phyloP scores from a whole-genome alignment of 2,329 filamentous ascomycete species.

The Biscogniauxia marginata region DNA sequence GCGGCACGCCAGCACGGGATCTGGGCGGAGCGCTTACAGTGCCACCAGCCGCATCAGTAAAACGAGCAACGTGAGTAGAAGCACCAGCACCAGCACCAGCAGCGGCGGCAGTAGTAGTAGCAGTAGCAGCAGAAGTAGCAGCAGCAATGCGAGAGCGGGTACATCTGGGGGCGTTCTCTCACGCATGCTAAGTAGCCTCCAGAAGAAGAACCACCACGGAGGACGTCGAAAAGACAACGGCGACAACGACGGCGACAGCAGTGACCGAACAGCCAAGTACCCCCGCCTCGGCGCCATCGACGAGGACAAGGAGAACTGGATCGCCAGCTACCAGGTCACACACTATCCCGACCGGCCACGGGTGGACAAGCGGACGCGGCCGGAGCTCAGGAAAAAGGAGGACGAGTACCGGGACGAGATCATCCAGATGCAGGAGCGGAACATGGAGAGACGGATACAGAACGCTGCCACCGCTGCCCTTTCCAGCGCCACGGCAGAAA shows the following conservation, averaged over 20 bases:
- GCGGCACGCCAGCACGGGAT: not conserved
- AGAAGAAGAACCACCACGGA: not conserved
- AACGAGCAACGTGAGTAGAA: not conserved
- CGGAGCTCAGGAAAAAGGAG: constrained; percentile 4
- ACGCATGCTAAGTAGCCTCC: not conserved
- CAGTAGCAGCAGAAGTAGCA: not conserved
- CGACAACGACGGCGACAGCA: not conserved
- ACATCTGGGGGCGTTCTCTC: not conserved
- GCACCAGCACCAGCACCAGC: not conserved
- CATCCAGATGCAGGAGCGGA: constrained; percentile 12
- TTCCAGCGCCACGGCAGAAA: not conserved
- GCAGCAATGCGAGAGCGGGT: not conserved
- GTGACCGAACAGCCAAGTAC: not conserved
- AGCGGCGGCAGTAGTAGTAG: not conserved
- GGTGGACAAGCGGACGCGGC: constrained; percentile 8
- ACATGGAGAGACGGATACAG: not conserved
- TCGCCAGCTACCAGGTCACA: constrained; percentile 10
- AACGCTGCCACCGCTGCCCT: not conserved
- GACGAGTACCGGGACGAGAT: constrained; percentile 10
- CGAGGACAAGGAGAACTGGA: constrained; percentile 9
- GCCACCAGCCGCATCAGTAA: not conserved
- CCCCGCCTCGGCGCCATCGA: not conserved
- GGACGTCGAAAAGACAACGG: not conserved
- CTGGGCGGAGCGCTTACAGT: not conserved
- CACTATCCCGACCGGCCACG: constrained; percentile 18